Evolutionary conservation across 257 asterid species (phyloP).

Genomic region (Eustoma russellianum): DNA sequence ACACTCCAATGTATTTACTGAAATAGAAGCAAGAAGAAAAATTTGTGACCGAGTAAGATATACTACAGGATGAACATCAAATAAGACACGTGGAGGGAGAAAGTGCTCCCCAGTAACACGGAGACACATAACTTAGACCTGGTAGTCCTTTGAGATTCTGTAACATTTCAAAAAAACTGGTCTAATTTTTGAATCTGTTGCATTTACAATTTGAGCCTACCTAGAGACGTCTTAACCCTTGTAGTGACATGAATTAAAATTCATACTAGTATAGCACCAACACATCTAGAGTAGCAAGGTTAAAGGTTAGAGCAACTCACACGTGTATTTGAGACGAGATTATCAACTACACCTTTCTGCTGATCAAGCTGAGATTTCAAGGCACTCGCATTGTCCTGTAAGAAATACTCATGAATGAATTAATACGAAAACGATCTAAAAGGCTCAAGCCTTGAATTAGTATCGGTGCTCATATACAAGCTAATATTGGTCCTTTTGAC

Average conservation of each 20-base stretch:
- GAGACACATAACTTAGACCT: too few relatives aligned
- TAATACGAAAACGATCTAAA: not conserved
- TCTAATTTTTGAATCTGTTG: not conserved
- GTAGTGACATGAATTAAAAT: not conserved
- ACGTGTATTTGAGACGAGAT: constrained; percentile 83
- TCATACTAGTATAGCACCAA: not conserved
- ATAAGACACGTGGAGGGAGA: too few relatives aligned
- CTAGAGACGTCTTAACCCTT: not conserved
- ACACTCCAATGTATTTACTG: too few relatives aligned
- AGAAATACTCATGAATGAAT: constrained; percentile 5
- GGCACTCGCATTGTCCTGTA: constrained; percentile 87
- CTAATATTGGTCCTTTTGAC: not conserved
- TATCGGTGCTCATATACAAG: not conserved
- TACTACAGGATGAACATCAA: too few relatives aligned
- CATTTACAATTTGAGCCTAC: not conserved
- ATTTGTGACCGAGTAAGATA: too few relatives aligned
- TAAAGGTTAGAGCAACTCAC: constrained; percentile 30
- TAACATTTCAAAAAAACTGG: not conserved
- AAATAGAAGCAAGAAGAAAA: too few relatives aligned
- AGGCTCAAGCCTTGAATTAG: not conserved
- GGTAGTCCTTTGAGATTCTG: not conserved
- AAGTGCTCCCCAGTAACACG: too few relatives aligned
- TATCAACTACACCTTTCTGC: constrained; percentile 77
- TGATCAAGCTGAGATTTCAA: constrained; percentile 85
- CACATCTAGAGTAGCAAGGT: not conserved